Evolutionary conservation across 208 protist species (phyloP).

Genomic region (Leishmania tarentolae): DNA sequence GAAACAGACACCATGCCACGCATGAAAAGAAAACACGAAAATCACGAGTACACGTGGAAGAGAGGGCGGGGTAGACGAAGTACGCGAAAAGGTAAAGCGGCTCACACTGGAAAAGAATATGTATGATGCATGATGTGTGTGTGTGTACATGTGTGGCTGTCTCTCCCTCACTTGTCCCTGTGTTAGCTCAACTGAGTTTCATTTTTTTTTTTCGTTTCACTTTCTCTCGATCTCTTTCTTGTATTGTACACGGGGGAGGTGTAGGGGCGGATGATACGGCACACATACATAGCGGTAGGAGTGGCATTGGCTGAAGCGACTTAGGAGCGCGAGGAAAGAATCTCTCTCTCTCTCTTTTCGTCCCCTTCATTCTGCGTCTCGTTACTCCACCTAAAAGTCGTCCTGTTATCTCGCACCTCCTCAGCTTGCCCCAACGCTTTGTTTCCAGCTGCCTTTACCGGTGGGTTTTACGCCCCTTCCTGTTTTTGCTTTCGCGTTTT

Average conservation of each 20-base stretch:
- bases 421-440: no score
- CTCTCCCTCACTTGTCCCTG: background rate
- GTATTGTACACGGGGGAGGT: conserved; percentile 2
- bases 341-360: background rate
- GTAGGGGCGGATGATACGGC: background rate
- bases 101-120: background rate
- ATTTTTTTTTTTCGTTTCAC: background rate
- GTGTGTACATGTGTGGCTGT: background rate
- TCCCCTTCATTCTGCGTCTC: background rate
- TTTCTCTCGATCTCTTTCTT: conserved; percentile 10
- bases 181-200: background rate
- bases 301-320: background rate
- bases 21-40: background rate
- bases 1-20: background rate
- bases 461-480: background rate
- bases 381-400: background rate
- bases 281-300: background rate
- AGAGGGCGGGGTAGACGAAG: background rate
- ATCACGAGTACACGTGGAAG: background rate
- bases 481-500: background rate
- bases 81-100: background rate
- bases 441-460: background rate
- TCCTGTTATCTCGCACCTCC: background rate
- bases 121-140: background rate
- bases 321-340: background rate